phyloP scores from a whole-genome alignment of 306 rosid genomes.

The Vigna mungo region DNA sequence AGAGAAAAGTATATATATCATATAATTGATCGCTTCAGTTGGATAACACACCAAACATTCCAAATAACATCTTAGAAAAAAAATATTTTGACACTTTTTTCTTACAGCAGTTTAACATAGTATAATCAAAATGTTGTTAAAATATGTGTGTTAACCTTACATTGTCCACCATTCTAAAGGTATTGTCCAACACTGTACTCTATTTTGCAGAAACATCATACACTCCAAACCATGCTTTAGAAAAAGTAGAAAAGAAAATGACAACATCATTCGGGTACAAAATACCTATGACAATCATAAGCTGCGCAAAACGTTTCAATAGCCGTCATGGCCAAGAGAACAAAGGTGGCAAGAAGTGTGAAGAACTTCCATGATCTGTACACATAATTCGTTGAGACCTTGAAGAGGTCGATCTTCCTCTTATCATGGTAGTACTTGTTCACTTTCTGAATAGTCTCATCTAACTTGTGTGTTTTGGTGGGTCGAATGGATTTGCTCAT shows the following conservation, averaged over 20 bases:
- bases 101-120: too few species aligned
- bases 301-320: conserved; percentile 33
- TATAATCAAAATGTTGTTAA: too few species aligned
- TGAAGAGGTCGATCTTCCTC: background rate
- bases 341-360: conserved; percentile 36
- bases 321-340: conserved; percentile 20
- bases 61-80: too few species aligned
- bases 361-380: conserved; percentile 34
- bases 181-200: too few species aligned
- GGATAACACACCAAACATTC: too few species aligned
- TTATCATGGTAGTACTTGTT: conserved; percentile 24
- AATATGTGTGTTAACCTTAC: too few species aligned
- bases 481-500: conserved; percentile 38
- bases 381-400: background rate
- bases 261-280: background rate
- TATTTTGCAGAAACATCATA: background rate
- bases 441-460: background rate
- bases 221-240: background rate
- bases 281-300: conserved; percentile 36
- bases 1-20: too few species aligned
- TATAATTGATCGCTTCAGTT: too few species aligned
- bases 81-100: too few species aligned
- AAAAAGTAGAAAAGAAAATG: background rate
- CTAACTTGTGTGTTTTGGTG: conserved; percentile 15
- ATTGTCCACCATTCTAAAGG: too few species aligned